Base-by-base conservation (phyloP, 352 stramenopile species). In the Pythium volutum region DNA sequence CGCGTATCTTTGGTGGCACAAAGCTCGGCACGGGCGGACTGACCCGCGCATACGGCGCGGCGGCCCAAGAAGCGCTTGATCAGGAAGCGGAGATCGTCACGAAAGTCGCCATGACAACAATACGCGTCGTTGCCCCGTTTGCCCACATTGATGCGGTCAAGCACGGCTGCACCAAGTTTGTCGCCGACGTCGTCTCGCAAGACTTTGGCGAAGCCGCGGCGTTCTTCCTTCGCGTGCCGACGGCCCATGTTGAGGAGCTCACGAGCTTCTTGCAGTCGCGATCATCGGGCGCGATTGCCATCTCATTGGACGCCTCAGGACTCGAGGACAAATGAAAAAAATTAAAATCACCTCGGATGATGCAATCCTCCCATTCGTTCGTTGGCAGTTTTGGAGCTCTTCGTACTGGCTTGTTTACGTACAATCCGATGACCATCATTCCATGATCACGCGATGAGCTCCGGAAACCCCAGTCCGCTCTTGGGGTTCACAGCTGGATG, bases 21-120 rank as follows among this genome's bases (percentile, higher is more conserved):
- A 82, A 88, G 50, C 74, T 93, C 16, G 84, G 84, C 31, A 82
- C 79, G 0, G 84, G 84, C 46, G 84, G 84, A 1, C 70, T 93
- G 41, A 85, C 88, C 38, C 77, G 84, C 56, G 84, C 84, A 41
- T 93, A 93, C 59, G 74, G 75, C 43, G 65, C 74, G 7, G 79
- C 79, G 14, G 84, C 84, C 15, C 73, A 84, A 39, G 73, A 86
- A 52, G 58, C 76, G 45, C 69, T 93, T 4, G 76, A 84, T 27
- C 45, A 75, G 16, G 73, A 59, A 42, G 39, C 74, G 0, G 69
- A 85, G 60, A 71, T 90, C 39, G 45, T 88, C 36, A 71, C 88
- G 4, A 76, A 74, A 34, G 70, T 87, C 41, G 71, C 75, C 22
- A 87, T 71, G 27, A 64, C 43, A 25, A 27, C 75, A 33, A 26